These are phyloP conservation scores for Articulospora tetracladia DNA, from an alignment of 495 filamentous ascomycete genomes.

Conservation along the genomic window DNA sequence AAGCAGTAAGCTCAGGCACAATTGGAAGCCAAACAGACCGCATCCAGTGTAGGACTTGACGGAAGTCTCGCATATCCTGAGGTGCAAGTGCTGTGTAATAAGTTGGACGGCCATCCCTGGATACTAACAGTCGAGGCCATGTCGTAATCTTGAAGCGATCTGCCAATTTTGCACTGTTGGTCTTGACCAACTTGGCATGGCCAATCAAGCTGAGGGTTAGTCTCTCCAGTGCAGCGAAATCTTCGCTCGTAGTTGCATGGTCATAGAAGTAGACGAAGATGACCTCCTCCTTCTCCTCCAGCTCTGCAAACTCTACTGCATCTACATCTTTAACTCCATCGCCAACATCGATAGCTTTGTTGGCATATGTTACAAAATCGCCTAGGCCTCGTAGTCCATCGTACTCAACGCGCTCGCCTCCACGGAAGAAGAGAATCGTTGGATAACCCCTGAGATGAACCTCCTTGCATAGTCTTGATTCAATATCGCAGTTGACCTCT, in stretches of 20 bases:
- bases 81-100: slow-evolving; percentile 85
- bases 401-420: slow-evolving; percentile 89
- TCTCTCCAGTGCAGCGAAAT: slow-evolving; percentile 84
- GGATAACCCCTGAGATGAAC: slow-evolving; percentile 74
- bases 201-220: slow-evolving; percentile 83
- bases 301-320: slow-evolving; percentile 66
- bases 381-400: slow-evolving; percentile 89
- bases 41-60: slow-evolving; percentile 86
- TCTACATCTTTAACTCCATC: slow-evolving; percentile 77
- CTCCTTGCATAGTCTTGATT: slow-evolving; percentile 85
- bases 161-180: slow-evolving; percentile 65
- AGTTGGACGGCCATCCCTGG: slow-evolving; percentile 79
- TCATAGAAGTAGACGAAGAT: slow-evolving; percentile 98
- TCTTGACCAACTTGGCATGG: slow-evolving; percentile 88
- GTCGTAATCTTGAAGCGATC: slow-evolving; percentile 90
- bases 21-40: slow-evolving; percentile 95
- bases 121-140: slow-evolving; percentile 87
- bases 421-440: slow-evolving; percentile 89
- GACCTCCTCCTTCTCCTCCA: slow-evolving; percentile 92
- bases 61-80: slow-evolving; percentile 83
- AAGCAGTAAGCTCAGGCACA: slow-evolving; percentile 87
- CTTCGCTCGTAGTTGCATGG: slow-evolving; percentile 85
- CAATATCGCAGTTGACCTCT: slow-evolving; percentile 90
- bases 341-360: slow-evolving; percentile 79
- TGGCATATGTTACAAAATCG: slow-evolving; percentile 80